Evolutionary conservation across 371 early-diverging fungal species (phyloP).

Genomic region (Aphelidium insulamus): DNA sequence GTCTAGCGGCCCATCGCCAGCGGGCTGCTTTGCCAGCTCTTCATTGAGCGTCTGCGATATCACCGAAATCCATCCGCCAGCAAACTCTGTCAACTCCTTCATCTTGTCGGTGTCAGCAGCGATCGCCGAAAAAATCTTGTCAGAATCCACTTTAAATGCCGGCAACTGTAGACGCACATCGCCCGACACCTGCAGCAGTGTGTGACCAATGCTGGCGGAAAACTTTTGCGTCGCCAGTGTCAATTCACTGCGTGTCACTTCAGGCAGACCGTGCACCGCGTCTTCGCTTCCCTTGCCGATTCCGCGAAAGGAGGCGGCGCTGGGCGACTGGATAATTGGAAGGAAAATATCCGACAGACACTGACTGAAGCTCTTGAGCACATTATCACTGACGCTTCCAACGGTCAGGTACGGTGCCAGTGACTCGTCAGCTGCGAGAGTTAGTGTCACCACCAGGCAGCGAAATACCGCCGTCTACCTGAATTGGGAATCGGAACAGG

Average conservation of each 20-base stretch:
- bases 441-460: too few relatives aligned
- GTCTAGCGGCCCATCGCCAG: constrained; percentile 18
- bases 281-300: too few relatives aligned
- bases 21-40: constrained; percentile 14
- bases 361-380: too few relatives aligned
- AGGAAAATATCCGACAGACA: too few relatives aligned
- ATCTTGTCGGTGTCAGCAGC: constrained; percentile 11
- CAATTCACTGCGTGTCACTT: constrained; percentile 17
- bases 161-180: constrained; percentile 22
- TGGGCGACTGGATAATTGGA: too few relatives aligned
- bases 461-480: too few relatives aligned
- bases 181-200: constrained; percentile 23
- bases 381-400: too few relatives aligned
- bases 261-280: too few relatives aligned
- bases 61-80: constrained; percentile 26
- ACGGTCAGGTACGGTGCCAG: too few relatives aligned
- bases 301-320: too few relatives aligned
- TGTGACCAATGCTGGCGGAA: constrained; percentile 20
- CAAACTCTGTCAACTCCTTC: constrained; percentile 8
- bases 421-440: too few relatives aligned
- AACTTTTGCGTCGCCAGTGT: constrained; percentile 18
- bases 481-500: too few relatives aligned
- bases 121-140: constrained; percentile 2
- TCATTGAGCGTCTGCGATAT: constrained; percentile 13
- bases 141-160: constrained; percentile 5